These are phyloP conservation scores for Paragyromitra xinjiangensis DNA, from an alignment of 495 filamentous ascomycete genomes.

Conservation along the genomic window DNA sequence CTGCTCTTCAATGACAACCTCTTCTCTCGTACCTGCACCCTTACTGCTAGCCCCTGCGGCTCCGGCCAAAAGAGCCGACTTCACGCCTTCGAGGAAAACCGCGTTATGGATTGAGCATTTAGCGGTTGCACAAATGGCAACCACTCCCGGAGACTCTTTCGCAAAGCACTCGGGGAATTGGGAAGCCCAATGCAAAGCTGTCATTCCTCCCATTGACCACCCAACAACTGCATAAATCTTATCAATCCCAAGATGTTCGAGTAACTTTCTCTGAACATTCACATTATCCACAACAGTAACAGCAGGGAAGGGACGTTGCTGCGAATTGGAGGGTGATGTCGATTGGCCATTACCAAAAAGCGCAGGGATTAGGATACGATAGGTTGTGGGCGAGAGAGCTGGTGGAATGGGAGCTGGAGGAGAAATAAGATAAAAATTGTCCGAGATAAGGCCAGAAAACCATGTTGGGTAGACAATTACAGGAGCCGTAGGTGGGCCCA, in stretches of 20 bases:
- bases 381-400: slow-evolving; percentile 50
- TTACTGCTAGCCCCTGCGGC: slow-evolving; percentile 68
- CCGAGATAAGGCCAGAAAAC: slow-evolving; percentile 68
- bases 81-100: slow-evolving; percentile 77
- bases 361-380: slow-evolving; percentile 75
- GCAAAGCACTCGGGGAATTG: slow-evolving; percentile 73
- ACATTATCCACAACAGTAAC: slow-evolving; percentile 32
- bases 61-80: slow-evolving; percentile 66
- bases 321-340: slow-evolving; percentile 70
- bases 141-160: slow-evolving; percentile 63
- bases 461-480: slow-evolving; percentile 76
- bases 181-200: slow-evolving; percentile 71
- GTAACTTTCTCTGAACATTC: slow-evolving; percentile 11
- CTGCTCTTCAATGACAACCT: slow-evolving; percentile 1
- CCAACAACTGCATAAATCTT: slow-evolving; percentile 21
- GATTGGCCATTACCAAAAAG: slow-evolving; percentile 79
- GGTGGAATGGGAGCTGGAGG: neutral
- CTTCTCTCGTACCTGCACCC: slow-evolving; percentile 61
- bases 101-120: slow-evolving; percentile 75
- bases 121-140: slow-evolving; percentile 75
- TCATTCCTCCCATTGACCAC: slow-evolving; percentile 42
- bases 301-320: slow-evolving; percentile 30
- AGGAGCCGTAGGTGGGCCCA: slow-evolving; percentile 69
- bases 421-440: slow-evolving; percentile 21
- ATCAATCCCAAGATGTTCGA: slow-evolving; percentile 26